These are phyloP conservation scores for Nematocida parisii DNA, from an alignment of 371 early-diverging fungal genomes.

Conservation along the genomic window DNA sequence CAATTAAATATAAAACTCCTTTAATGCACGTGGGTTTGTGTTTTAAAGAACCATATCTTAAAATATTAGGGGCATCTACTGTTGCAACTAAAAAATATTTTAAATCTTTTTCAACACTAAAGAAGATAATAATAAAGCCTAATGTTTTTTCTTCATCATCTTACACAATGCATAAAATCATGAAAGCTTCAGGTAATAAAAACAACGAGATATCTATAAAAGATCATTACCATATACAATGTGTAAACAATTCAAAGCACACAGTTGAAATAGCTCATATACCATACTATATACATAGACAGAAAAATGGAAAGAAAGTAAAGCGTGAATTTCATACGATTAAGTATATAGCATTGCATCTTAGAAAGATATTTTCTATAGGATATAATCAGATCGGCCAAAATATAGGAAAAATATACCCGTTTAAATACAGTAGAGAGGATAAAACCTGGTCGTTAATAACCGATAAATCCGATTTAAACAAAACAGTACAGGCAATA, in stretches of 20 bases:
- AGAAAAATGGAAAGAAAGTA: not conserved
- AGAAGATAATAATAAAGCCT: no score
- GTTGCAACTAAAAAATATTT: no score
- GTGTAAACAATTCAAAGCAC: not conserved
- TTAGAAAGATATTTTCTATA: not conserved
- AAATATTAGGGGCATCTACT: no score
- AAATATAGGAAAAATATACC: not conserved
- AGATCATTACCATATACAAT: not conserved
- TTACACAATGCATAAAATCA: no score
- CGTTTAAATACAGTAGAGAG: not conserved
- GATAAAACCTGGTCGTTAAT: not conserved
- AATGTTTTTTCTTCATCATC: no score
- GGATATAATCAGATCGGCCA: not conserved
- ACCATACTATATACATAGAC: not conserved
- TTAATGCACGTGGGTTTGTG: no score
- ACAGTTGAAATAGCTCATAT: not conserved
- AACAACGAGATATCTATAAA: no score
- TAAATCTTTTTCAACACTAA: no score
- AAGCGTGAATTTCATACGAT: not conserved
- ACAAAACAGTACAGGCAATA: not conserved
- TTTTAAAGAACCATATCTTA: no score
- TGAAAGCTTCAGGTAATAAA: no score
- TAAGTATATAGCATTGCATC: not conserved
- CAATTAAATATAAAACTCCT: no score
- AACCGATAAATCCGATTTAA: not conserved